Evolutionary conservation across 2,329 filamentous ascomycete genomes (phyloP), one percentile per base, ranked within the genome.

Genomic region (Calonectria henricotiae): DNA sequence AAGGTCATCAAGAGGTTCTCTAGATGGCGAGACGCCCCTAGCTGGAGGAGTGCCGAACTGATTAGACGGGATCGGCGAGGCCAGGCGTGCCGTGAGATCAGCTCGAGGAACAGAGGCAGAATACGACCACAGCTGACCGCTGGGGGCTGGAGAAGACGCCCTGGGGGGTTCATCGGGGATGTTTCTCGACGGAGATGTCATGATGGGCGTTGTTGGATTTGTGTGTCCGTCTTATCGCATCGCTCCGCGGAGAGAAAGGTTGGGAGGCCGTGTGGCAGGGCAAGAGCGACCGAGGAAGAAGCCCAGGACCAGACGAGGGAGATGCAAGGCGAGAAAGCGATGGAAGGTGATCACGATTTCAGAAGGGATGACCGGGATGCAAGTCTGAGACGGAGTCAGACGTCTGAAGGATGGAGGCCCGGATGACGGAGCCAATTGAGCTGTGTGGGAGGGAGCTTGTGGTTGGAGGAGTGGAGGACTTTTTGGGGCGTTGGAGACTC

Each of bases 81-180:
- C 89, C 64, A 92, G 85, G 72, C 90, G 87, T 68, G 90, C 90
- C 62, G 88, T 92, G 58, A 88, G 84, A 72, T 90, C 86, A 62
- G 87, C 88, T 80, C 90, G 87, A 49, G 88, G 88, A 30, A 88
- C 78, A 9, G 89, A 89, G 61, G 86, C 85, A 68, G 86, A 85
- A 71, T 84, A 85, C 12, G 83, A 85, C 43, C 85, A 85, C 68
- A 84, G 79, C 43, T 82, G 83, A 55, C 83, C 80, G 35, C 51
- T 58, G 13, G 87, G 86, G 44, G 82, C 80, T 6, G 87, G 85
- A 35, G 89, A 89, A 1, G 86, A 85, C 4, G 87, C 83, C 67
- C 79, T 83, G 74, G 71, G 83, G 78, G 70, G 80, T 79, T 74
- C 82, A 72, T 79, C 84, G 78, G 76, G 75, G 69, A 75, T 75